A percentile compares a stretch with the other conserved stretches of the same genome.
phyloP scores from a whole-genome alignment of 805 yeast genomes.

The Starmerella sirachaensis region DNA sequence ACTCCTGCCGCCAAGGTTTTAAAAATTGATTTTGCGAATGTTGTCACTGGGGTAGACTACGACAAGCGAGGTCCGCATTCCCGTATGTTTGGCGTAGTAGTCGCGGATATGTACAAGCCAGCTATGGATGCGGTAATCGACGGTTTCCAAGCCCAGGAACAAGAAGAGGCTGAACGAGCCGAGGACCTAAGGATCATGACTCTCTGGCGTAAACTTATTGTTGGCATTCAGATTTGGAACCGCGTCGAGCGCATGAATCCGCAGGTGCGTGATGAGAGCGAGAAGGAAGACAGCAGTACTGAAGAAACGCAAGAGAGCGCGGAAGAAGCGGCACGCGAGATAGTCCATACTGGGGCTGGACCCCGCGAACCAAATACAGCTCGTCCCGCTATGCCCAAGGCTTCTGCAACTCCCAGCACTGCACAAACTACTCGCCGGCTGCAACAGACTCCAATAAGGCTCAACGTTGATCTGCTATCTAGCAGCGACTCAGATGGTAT shows the following conservation, averaged over 20 bases:
- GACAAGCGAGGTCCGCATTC: constrained; percentile 37
- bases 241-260: constrained; percentile 24
- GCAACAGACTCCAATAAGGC: too few relatives aligned
- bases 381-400: too few relatives aligned
- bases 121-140: constrained; percentile 44
- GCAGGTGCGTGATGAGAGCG: not conserved
- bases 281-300: not conserved
- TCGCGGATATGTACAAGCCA: constrained; percentile 48
- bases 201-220: constrained; percentile 29
- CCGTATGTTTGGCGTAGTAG: constrained; percentile 60
- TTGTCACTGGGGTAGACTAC: constrained; percentile 80
- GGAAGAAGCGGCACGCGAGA: not conserved
- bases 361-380: too few relatives aligned
- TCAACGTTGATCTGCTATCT: too few relatives aligned
- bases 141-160: constrained; percentile 38
- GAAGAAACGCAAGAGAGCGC: not conserved
- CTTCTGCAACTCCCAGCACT: too few relatives aligned
- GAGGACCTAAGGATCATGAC: constrained; percentile 33
- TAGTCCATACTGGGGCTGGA: not conserved
- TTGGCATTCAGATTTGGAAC: constrained; percentile 25
- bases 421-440: too few relatives aligned
- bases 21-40: constrained; percentile 71
- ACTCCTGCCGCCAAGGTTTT: constrained; percentile 60
- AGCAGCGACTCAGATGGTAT: too few relatives aligned
- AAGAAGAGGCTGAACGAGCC: constrained; percentile 31